These are phyloP conservation scores for Xerocomus amazonicus DNA, from an alignment of 1,284 basidiomycete species.

Conservation along the genomic window DNA sequence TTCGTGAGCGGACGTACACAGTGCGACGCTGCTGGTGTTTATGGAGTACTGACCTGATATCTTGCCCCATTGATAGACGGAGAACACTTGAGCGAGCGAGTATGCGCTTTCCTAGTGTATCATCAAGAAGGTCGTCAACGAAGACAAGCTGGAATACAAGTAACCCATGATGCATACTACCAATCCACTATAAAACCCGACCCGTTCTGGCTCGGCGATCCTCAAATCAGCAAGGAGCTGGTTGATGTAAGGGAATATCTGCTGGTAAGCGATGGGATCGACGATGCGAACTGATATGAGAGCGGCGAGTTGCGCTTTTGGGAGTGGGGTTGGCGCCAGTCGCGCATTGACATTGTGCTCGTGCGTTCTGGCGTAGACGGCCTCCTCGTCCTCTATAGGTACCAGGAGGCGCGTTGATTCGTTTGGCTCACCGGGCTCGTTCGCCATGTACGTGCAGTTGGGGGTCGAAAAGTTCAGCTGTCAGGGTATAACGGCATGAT, in stretches of 20 bases:
- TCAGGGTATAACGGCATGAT: too few relatives aligned
- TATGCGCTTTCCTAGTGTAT: slow-evolving; percentile 54
- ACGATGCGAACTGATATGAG: slow-evolving; percentile 41
- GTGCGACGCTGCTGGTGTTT: background rate
- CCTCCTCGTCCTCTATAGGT: slow-evolving; percentile 2
- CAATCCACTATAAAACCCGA: slow-evolving; percentile 61
- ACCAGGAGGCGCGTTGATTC: slow-evolving; percentile 9
- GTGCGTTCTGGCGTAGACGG: background rate
- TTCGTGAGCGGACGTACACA: background rate
- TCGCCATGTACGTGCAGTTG: background rate
- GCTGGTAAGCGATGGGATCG: slow-evolving; percentile 56
- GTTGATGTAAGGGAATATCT: slow-evolving; percentile 62
- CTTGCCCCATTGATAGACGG: slow-evolving; percentile 59
- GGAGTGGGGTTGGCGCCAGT: slow-evolving; percentile 6
- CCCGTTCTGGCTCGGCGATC: slow-evolving; percentile 52
- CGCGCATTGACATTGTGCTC: background rate
- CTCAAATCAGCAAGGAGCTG: slow-evolving; percentile 55
- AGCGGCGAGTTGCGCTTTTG: slow-evolving; percentile 9
- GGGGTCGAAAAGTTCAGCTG: too few relatives aligned
- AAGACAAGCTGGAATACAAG: background rate
- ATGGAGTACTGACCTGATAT: slow-evolving; percentile 44
- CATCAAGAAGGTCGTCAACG: too few relatives aligned
- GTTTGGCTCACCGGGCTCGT: background rate
- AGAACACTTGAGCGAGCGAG: slow-evolving; percentile 53
- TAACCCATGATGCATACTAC: slow-evolving; percentile 36